Conservation (phyloP, 495 filamentous ascomycete genomes). For the Hypoxylon subgilvum region DNA sequence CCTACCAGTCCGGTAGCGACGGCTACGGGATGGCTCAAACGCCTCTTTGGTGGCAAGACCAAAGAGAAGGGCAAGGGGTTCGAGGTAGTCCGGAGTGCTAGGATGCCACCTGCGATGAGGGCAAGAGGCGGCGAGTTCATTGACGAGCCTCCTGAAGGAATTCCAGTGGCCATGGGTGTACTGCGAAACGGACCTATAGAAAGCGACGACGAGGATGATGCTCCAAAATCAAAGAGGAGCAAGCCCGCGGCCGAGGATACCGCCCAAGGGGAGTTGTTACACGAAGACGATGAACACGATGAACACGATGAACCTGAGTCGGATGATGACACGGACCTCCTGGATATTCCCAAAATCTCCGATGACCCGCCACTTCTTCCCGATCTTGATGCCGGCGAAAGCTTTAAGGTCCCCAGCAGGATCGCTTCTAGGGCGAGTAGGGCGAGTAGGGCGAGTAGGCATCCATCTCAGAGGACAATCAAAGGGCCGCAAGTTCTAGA, state of each 20-base stretch:
- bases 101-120: slow-evolving; percentile 68
- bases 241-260: slow-evolving; percentile 32
- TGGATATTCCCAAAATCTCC: slow-evolving; percentile 54
- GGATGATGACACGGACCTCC: slow-evolving; percentile 38
- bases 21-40: slow-evolving; percentile 86
- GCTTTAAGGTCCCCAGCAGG: slow-evolving; percentile 69
- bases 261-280: slow-evolving; percentile 52
- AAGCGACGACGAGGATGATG: slow-evolving; percentile 62
- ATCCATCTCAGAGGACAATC: slow-evolving; percentile 35
- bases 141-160: slow-evolving; percentile 60
- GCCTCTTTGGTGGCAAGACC: slow-evolving; percentile 76
- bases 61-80: slow-evolving; percentile 95
- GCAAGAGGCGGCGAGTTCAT: slow-evolving; percentile 59
- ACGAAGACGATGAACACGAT: slow-evolving; percentile 54
- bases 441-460: slow-evolving; percentile 58
- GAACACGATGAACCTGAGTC: slow-evolving; percentile 52
- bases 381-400: slow-evolving; percentile 64
- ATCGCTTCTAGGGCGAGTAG: slow-evolving; percentile 64
- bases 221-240: slow-evolving; percentile 33
- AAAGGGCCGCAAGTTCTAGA: slow-evolving; percentile 24
- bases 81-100: slow-evolving; percentile 87
- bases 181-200: slow-evolving; percentile 63
- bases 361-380: slow-evolving; percentile 65
- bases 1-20: slow-evolving; percentile 87
- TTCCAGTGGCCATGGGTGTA: slow-evolving; percentile 64